Evolutionary conservation across 805 yeast species (phyloP).

Genomic region (Candida pseudoglaebosa): DNA sequence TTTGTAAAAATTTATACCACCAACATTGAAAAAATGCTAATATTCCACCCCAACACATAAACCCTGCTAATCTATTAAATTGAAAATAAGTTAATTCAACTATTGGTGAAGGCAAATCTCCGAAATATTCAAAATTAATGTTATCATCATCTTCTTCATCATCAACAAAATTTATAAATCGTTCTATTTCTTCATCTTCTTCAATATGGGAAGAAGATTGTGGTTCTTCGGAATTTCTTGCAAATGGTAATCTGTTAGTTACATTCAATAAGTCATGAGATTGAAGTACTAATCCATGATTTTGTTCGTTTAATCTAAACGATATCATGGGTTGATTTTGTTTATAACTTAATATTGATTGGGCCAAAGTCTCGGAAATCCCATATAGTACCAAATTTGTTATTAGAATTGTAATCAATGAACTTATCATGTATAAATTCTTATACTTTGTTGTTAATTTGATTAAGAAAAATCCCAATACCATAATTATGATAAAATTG

Average conservation of each 20-base stretch:
- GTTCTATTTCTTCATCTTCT: slow-evolving; percentile 13
- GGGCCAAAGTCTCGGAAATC: slow-evolving; percentile 89
- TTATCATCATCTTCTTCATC: slow-evolving; percentile 17
- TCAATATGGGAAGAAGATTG: too few species aligned
- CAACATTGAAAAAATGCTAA: slow-evolving; percentile 80
- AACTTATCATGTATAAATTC: slow-evolving; percentile 55
- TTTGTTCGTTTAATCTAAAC: slow-evolving; percentile 16
- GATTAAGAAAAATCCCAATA: slow-evolving; percentile 47
- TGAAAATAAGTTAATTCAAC: slow-evolving; percentile 45
- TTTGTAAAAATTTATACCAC: slow-evolving; percentile 85
- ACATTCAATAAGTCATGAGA: slow-evolving; percentile 12
- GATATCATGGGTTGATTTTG: slow-evolving; percentile 19
- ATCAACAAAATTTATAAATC: slow-evolving; percentile 32
- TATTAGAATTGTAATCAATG: slow-evolving; percentile 72
- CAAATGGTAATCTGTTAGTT: neutral
- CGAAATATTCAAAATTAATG: slow-evolving; percentile 2
- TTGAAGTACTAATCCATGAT: slow-evolving; percentile 16
- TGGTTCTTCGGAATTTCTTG: too few species aligned
- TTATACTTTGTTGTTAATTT: slow-evolving; percentile 57
- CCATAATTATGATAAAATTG: slow-evolving; percentile 49
- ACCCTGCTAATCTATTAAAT: slow-evolving; percentile 69
- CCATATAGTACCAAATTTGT: slow-evolving; percentile 82
- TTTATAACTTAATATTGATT: slow-evolving; percentile 46
- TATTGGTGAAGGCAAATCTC: slow-evolving; percentile 6
- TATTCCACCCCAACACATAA: slow-evolving; percentile 82